Percentiles rank a stretch among this genome's conserved stretches.
Conservation (phyloP, 345 rosid genomes). For the Crucihimalaya himalaica region DNA sequence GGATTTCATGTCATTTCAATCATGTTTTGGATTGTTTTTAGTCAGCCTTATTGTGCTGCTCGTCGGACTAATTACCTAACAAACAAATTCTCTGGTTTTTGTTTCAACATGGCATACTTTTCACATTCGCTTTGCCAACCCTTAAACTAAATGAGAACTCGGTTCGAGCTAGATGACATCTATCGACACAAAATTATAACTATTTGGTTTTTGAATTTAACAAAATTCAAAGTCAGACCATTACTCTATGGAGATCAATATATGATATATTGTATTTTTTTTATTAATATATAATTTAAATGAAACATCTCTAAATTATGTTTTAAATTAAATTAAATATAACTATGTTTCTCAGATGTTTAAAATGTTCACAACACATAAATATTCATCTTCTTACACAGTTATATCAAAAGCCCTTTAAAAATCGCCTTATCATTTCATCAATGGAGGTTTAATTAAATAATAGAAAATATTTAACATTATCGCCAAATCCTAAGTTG, state of each 20-base stretch:
- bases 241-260: background rate
- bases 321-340: no score
- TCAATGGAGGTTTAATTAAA: no score
- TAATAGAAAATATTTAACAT: slow-evolving; percentile 26
- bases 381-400: background rate
- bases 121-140: background rate
- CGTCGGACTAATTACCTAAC: background rate
- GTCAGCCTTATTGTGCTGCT: background rate
- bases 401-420: background rate
- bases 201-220: no score
- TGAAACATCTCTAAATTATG: background rate
- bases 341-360: background rate
- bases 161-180: background rate
- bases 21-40: background rate
- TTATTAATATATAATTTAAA: background rate
- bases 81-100: background rate
- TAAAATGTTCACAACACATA: background rate
- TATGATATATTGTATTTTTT: background rate
- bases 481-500: slow-evolving; percentile 73
- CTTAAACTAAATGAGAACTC: slow-evolving; percentile 4
- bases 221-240: background rate
- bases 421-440: background rate
- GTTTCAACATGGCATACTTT: background rate
- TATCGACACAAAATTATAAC: background rate
- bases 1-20: background rate